Conservation (phyloP, 2,329 filamentous ascomycete species). For the Aaosphaeria arxii region DNA sequence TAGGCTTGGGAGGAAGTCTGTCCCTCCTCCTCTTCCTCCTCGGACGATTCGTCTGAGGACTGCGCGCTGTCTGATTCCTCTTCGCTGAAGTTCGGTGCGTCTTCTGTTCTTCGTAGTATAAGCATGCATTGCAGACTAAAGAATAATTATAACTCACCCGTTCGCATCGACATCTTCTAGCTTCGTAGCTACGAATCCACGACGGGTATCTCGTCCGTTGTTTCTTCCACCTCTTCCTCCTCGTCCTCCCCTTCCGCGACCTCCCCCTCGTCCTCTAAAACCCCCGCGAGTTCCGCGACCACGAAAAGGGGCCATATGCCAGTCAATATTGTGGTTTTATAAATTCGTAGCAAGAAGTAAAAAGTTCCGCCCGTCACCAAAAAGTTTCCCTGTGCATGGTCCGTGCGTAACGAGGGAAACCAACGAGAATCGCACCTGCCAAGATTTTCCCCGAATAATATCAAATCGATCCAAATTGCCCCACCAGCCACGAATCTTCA, state of each 20-base stretch:
- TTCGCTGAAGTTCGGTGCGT: slow-evolving; percentile 16
- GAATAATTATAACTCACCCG: slow-evolving; percentile 25
- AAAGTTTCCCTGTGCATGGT: slow-evolving; percentile 18
- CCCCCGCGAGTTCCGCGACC: slow-evolving; percentile 23
- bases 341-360: no score
- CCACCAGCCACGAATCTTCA: slow-evolving; percentile 10
- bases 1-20: slow-evolving; percentile 46
- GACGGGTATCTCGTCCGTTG: slow-evolving; percentile 19
- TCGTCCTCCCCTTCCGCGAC: slow-evolving; percentile 16
- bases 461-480: slow-evolving; percentile 10
- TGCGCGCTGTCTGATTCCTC: slow-evolving; percentile 9
- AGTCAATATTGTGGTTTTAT: no score
- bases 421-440: slow-evolving; percentile 16
- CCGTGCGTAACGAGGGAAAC: slow-evolving; percentile 25
- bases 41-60: slow-evolving; percentile 12
- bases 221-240: slow-evolving; percentile 27
- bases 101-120: slow-evolving; percentile 11
- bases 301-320: slow-evolving; percentile 21
- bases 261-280: slow-evolving; percentile 24
- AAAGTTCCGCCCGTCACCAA: not conserved
- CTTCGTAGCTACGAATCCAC: slow-evolving; percentile 26
- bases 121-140: slow-evolving; percentile 5
- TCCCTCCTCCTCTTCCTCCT: slow-evolving; percentile 25
- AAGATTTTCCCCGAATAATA: slow-evolving; percentile 31
- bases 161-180: slow-evolving; percentile 25